Evolutionary conservation across 768 basidiomycete species (phyloP).

Genomic region (Tulasnella calospora): DNA sequence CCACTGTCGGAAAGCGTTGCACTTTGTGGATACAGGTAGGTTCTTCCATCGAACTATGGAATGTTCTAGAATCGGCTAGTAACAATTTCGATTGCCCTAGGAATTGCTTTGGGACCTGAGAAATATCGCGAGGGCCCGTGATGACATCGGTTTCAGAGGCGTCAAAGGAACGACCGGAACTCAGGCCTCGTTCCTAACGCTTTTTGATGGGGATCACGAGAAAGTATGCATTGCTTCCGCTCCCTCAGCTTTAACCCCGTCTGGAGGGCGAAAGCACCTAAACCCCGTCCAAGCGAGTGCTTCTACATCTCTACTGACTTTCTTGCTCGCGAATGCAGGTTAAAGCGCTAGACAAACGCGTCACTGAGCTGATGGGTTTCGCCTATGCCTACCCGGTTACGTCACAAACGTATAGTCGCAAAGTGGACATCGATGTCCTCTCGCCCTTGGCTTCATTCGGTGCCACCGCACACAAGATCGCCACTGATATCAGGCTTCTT

Average conservation of each 20-base stretch:
- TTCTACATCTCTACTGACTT: constrained; percentile 6
- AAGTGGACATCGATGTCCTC: constrained; percentile 91
- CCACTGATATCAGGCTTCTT: constrained; percentile 87
- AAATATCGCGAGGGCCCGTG: constrained; percentile 81
- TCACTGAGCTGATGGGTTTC: constrained; percentile 90
- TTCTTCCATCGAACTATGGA: background rate
- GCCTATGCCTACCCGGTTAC: constrained; percentile 94
- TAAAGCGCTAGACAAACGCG: constrained; percentile 77
- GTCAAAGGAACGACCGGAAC: constrained; percentile 99
- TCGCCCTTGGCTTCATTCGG: constrained; percentile 85
- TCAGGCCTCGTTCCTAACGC: constrained; percentile 87
- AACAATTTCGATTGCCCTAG: constrained; percentile 36
- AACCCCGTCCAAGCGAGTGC: background rate
- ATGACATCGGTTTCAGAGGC: constrained; percentile 93
- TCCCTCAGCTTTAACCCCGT: background rate
- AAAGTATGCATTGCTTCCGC: constrained; percentile 49
- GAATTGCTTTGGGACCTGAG: constrained; percentile 96
- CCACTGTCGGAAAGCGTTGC: constrained; percentile 94
- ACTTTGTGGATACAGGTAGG: constrained; percentile 91
- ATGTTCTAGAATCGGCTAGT: background rate
- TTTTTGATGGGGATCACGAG: constrained; percentile 92
- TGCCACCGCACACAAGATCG: constrained; percentile 96
- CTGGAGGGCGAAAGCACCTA: background rate
- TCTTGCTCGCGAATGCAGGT: constrained; percentile 49
- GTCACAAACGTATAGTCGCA: constrained; percentile 96